Evolutionary conservation across 768 basidiomycete species (phyloP).

Genomic region (Trametes coccinea): DNA sequence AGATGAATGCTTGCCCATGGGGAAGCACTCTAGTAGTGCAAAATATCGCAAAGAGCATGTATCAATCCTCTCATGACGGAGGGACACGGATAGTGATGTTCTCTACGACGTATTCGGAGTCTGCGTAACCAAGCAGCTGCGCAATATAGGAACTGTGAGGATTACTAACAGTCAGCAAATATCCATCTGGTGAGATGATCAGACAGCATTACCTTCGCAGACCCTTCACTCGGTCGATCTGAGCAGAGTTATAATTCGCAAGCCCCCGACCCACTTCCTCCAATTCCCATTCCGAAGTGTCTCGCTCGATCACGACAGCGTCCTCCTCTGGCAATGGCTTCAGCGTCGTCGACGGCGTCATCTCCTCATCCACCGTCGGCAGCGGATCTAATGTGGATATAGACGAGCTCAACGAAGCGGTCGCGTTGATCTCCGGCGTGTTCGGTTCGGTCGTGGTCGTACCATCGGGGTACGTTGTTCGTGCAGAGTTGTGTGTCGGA

Average conservation of each 20-base stretch:
- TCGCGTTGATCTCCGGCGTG: constrained; percentile 52
- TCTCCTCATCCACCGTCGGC: constrained; percentile 23
- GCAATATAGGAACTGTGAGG: constrained; percentile 70
- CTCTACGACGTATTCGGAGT: constrained; percentile 97
- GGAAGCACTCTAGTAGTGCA: no score
- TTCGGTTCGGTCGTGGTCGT: constrained; percentile 51
- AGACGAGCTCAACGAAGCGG: constrained; percentile 45
- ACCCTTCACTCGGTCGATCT: constrained; percentile 86
- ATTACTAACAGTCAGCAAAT: not conserved
- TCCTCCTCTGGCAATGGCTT: constrained; percentile 32
- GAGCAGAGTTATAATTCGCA: constrained; percentile 93
- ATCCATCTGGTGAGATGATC: not conserved
- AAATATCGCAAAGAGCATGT: not conserved
- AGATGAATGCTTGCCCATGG: not conserved
- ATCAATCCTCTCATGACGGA: constrained; percentile 35
- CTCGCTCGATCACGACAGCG: constrained; percentile 23
- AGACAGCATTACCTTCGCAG: constrained; percentile 74
- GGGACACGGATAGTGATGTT: constrained; percentile 80
- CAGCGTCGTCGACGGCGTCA: constrained; percentile 24
- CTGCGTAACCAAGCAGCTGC: constrained; percentile 85
- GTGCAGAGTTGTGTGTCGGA: constrained; percentile 25
- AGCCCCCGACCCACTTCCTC: constrained; percentile 92
- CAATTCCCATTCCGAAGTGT: constrained; percentile 63
- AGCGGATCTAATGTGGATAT: constrained; percentile 42
- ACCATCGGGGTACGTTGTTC: constrained; percentile 39